Base-by-base conservation (phyloP, 176 grass and related monocot species). In the Themeda triandra region DNA sequence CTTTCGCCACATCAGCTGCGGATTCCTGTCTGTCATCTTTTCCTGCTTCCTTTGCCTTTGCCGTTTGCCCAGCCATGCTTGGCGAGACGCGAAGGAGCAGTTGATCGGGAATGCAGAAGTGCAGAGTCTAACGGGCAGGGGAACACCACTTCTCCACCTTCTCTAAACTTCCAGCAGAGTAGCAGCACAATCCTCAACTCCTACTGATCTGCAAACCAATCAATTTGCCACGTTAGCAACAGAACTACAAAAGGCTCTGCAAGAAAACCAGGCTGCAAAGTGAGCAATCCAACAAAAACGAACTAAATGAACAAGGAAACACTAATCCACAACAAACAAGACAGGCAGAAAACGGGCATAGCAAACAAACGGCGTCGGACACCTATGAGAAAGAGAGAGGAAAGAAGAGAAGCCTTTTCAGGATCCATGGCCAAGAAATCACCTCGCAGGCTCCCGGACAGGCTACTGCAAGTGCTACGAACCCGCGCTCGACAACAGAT, bases 401-500 rank as follows among this genome's bases (percentile, higher is more conserved):
- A 2, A 8, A 19, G 6, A 27, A 45, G 49, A 36, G 25, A 6
- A 36, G 42, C 19, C 65, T 77, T 85, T 71, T 31, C 5, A 51
- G 41, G 40, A 66, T 64, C 35, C 65, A 71, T 18, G 63, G 63
- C 11, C 39, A 53, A 60, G 58, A 84, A 78, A 63, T 81, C 70
- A 85, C 82, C 87, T 76, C 35, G 77, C 63, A 58, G 80, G 39
- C 18, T 60, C 87, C 74, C 18, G 13, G 51, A 71, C 2, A 69
- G 60, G 51, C 56, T 25, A 60, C 23, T 25, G 56, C 23, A 0
- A 60, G 54, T 12, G 56, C 64, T 53, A 39, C 28, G 40, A 29
- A 25, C 80, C 32, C 24, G 71, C 78, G 30, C 10, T 31, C 1
- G 29, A 60, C 84, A 90, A 68, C 89, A 91, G 69, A 84, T 91